Percentiles rank a stretch among this genome's conserved stretches.
Conservation (phyloP, 371 early-diverging fungal species). For the Basidiobolus meristosporus region DNA sequence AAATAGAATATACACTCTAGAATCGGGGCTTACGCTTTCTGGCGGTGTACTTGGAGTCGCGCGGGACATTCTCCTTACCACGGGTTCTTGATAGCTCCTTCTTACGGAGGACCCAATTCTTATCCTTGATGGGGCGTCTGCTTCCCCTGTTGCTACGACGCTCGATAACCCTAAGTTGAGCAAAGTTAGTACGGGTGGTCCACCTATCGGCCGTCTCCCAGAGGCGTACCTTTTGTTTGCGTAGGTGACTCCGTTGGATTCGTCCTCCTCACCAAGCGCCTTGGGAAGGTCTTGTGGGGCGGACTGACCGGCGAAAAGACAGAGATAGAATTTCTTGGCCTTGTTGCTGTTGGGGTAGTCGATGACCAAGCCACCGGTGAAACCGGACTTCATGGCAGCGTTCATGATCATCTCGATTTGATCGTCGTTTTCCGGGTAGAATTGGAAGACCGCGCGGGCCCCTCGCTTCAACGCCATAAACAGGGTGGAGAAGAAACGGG, state of each 20-base stretch:
- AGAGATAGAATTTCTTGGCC: slow-evolving; percentile 91
- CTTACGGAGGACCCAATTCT: slow-evolving; percentile 83
- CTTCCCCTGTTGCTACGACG: slow-evolving; percentile 16
- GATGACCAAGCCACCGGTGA: slow-evolving; percentile 91
- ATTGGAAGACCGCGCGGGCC: slow-evolving; percentile 94
- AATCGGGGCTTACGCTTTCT: slow-evolving; percentile 76
- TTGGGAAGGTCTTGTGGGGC: slow-evolving; percentile 45
- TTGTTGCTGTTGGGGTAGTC: slow-evolving; percentile 95
- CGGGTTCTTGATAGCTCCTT: slow-evolving; percentile 67
- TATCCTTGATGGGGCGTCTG: slow-evolving; percentile 61
- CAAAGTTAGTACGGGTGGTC: neutral
- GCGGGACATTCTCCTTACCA: slow-evolving; percentile 77
- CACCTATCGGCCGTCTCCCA: neutral
- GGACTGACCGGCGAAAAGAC: slow-evolving; percentile 76
- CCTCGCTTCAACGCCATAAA: slow-evolving; percentile 77
- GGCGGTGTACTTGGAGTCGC: slow-evolving; percentile 92
- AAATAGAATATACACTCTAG: no score
- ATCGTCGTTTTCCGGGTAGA: slow-evolving; percentile 93
- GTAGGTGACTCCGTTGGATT: slow-evolving; percentile 13
- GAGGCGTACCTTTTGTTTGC: slow-evolving; percentile 12
- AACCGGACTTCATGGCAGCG: slow-evolving; percentile 78
- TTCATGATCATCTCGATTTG: slow-evolving; percentile 88
- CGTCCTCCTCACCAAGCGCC: slow-evolving; percentile 55
- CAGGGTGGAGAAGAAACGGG: slow-evolving; percentile 82
- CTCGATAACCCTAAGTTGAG: neutral